A percentile compares a stretch with the other conserved stretches of the same genome.
Evolutionary conservation across 345 rosid genomes (phyloP).

Genomic region (Populus nigra): DNA sequence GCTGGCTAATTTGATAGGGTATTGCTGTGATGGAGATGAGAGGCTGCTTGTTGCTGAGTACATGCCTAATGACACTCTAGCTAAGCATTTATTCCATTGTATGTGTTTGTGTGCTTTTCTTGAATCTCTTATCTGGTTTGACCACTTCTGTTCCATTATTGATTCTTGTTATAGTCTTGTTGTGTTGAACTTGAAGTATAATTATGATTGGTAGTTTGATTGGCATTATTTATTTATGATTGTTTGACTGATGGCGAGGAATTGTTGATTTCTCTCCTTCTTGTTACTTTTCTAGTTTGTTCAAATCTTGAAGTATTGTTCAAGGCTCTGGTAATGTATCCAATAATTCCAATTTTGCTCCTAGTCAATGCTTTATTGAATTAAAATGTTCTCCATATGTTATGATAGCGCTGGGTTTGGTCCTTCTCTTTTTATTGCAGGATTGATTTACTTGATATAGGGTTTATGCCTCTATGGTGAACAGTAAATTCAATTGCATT

Average conservation of each 20-base stretch:
- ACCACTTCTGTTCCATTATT: not conserved
- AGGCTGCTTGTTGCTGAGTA: slow-evolving; percentile 96
- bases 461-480: not conserved
- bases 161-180: not conserved
- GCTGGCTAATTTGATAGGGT: slow-evolving; percentile 92
- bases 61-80: slow-evolving; percentile 96
- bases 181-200: not conserved
- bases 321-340: not conserved
- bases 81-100: slow-evolving; percentile 97
- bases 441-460: not conserved
- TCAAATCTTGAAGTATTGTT: slow-evolving; percentile 7
- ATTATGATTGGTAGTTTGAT: not conserved
- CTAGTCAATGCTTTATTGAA: slow-evolving; percentile 3
- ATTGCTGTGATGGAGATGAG: slow-evolving; percentile 95
- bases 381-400: not conserved
- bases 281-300: not conserved
- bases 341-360: slow-evolving; percentile 1
- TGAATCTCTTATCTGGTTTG: not conserved
- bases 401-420: not conserved
- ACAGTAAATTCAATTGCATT: no score
- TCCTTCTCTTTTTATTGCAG: not conserved
- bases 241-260: not conserved
- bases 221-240: not conserved
- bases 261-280: not conserved
- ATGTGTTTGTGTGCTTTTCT: slow-evolving; percentile 16